A percentile compares a stretch with the other conserved stretches of the same genome.
These are phyloP conservation scores for Aspergillus terreus DNA, from an alignment of 2,329 filamentous ascomycete species.

Conservation along the genomic window DNA sequence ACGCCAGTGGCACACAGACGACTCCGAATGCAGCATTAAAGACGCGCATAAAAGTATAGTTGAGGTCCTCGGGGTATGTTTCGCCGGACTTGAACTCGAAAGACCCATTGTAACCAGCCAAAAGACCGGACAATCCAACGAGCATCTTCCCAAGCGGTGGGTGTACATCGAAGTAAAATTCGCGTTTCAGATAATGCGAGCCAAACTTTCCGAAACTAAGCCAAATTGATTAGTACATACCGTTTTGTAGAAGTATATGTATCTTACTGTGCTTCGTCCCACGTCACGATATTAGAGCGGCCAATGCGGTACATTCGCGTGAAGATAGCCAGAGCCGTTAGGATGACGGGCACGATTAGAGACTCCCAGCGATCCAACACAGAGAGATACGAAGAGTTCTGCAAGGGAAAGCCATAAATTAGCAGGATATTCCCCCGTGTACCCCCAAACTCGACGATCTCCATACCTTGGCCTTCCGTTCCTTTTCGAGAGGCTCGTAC, in stretches of 20 bases:
- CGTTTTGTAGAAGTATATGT: not conserved
- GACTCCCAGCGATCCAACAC: conserved; percentile 57
- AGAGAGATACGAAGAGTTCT: conserved; percentile 36
- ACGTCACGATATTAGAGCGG: conserved; percentile 67
- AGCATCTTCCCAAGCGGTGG: conserved; percentile 98
- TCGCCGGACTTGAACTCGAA: conserved; percentile 99
- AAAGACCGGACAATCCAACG: conserved; percentile 89
- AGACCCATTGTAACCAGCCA: conserved; percentile 96
- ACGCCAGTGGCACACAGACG: conserved; percentile 86
- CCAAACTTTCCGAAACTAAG: conserved; percentile 72
- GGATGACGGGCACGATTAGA: conserved; percentile 60
- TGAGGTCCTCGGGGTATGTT: conserved; percentile 84
- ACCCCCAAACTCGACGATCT: not conserved
- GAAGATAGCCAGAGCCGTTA: conserved; percentile 62
- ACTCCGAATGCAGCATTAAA: conserved; percentile 97
- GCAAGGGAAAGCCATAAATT: not conserved
- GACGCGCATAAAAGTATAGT: conserved; percentile 97
- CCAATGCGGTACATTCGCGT: conserved; percentile 67
- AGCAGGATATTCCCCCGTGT: not conserved
- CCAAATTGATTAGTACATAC: too few species aligned
- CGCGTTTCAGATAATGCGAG: conserved; percentile 97
- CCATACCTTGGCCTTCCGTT: conserved; percentile 34
- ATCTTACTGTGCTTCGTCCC: conserved; percentile 71
- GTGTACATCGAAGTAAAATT: conserved; percentile 98
- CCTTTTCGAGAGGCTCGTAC: conserved; percentile 29